These are phyloP conservation scores for Trichaptum fuscoviolaceum DNA, from an alignment of 768 basidiomycete genomes.

Conservation along the genomic window DNA sequence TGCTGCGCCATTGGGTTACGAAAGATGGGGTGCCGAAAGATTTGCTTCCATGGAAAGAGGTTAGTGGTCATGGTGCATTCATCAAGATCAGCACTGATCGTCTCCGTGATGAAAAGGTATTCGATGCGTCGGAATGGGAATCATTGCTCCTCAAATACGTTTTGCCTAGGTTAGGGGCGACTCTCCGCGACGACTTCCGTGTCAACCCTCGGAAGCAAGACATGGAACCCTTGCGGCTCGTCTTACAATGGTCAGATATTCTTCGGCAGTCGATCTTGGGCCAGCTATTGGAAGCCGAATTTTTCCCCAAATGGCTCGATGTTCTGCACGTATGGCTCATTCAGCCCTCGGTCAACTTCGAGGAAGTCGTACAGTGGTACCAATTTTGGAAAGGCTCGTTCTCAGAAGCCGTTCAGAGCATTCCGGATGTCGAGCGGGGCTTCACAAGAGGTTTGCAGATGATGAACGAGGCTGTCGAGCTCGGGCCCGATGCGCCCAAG, in stretches of 20 bases:
- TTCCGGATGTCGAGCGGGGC: slow-evolving; percentile 65
- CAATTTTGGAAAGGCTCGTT: slow-evolving; percentile 72
- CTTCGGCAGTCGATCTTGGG: slow-evolving; percentile 73
- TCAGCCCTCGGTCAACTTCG: slow-evolving; percentile 83
- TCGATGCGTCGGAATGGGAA: slow-evolving; percentile 83
- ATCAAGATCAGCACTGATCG: slow-evolving; percentile 7
- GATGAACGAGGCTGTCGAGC: slow-evolving; percentile 90
- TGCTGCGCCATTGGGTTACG: slow-evolving; percentile 71
- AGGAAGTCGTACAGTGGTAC: slow-evolving; percentile 93
- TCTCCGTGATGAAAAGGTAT: slow-evolving; percentile 44
- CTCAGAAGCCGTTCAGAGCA: slow-evolving; percentile 59
- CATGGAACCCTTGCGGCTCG: slow-evolving; percentile 72
- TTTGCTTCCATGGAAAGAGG: slow-evolving; percentile 76
- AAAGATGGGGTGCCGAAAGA: slow-evolving; percentile 74
- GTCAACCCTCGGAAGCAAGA: slow-evolving; percentile 90
- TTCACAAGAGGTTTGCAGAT: slow-evolving; percentile 87
- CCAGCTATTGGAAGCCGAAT: slow-evolving; percentile 83
- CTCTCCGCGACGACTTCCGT: slow-evolving; percentile 78
- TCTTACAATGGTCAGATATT: slow-evolving; percentile 71
- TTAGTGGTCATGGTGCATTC: slow-evolving; percentile 28
- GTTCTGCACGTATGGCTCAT: slow-evolving; percentile 89
- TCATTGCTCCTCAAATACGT: slow-evolving; percentile 84
- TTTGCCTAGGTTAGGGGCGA: slow-evolving; percentile 83
- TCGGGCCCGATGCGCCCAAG: slow-evolving; percentile 72
- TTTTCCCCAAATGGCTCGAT: slow-evolving; percentile 97